A percentile compares a stretch with the other conserved stretches of the same genome.
Conservation (phyloP, 495 filamentous ascomycete species). For the Patellaria atrata region DNA sequence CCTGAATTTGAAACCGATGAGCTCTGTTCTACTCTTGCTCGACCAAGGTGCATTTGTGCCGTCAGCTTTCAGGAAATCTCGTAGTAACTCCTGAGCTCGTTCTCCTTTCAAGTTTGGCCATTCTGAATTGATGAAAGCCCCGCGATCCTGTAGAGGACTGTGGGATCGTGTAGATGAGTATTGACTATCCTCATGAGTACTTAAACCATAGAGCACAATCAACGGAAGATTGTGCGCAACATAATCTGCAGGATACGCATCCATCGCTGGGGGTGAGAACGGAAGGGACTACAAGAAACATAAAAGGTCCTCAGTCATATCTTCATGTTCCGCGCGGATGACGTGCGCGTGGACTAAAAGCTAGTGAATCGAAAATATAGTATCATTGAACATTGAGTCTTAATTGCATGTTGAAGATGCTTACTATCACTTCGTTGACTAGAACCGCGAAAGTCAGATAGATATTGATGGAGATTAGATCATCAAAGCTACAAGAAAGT, state of each 20-base stretch:
- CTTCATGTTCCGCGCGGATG: no score
- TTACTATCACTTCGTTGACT: no score
- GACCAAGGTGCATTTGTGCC: slow-evolving; percentile 46
- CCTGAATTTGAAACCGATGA: slow-evolving; percentile 45
- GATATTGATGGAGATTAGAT: no score
- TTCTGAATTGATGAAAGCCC: slow-evolving; percentile 44
- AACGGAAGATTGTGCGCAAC: slow-evolving; percentile 71
- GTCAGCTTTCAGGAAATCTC: slow-evolving; percentile 53
- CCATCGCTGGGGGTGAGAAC: slow-evolving; percentile 39
- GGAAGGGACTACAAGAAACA: slow-evolving; percentile 12
- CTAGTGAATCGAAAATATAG: no score
- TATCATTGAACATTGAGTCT: no score
- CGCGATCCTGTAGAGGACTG: slow-evolving; percentile 42
- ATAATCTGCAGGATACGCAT: slow-evolving; percentile 72
- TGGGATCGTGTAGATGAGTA: no score
- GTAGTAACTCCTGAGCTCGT: slow-evolving; percentile 50
- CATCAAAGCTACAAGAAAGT: no score
- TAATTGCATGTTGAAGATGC: no score
- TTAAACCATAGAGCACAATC: slow-evolving; percentile 62
- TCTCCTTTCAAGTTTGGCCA: slow-evolving; percentile 49
- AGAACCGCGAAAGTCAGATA: no score
- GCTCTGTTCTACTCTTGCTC: slow-evolving; percentile 23
- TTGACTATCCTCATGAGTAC: no score
- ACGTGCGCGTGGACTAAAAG: no score
- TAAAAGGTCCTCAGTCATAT: no score